Percentiles rank a stretch among this genome's conserved stretches.
Conservation (phyloP, 2,329 filamentous ascomycete genomes). For the Microcyclospora tardicrescens region DNA sequence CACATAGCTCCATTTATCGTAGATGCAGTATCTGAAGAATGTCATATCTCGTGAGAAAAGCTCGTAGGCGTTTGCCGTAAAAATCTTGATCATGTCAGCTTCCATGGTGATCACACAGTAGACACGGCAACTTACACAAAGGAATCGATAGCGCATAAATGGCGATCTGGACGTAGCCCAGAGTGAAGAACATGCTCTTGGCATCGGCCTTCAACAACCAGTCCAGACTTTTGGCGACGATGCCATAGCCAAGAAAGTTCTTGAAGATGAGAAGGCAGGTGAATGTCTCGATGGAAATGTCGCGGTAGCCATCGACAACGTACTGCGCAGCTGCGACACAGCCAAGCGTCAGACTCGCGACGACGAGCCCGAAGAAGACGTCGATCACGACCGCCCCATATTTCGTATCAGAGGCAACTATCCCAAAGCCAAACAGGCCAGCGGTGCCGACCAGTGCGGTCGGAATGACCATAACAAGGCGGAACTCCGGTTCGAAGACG, state of each 20-base stretch:
- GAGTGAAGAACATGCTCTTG: conserved; percentile 51
- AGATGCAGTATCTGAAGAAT: too few species aligned
- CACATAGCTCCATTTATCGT: too few species aligned
- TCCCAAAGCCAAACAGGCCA: conserved; percentile 89
- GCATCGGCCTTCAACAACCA: conserved; percentile 55
- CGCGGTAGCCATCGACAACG: conserved; percentile 77
- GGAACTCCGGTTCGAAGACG: conserved; percentile 88
- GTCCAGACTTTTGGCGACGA: conserved; percentile 70
- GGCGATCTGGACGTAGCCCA: conserved; percentile 61
- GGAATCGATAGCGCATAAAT: conserved; percentile 63
- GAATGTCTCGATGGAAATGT: conserved; percentile 71
- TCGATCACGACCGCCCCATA: conserved; percentile 86
- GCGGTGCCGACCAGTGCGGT: conserved; percentile 65
- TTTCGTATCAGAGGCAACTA: conserved; percentile 57
- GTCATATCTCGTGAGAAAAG: too few species aligned
- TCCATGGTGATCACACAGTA: too few species aligned
- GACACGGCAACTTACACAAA: conserved; percentile 49
- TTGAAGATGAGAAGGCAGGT: conserved; percentile 84
- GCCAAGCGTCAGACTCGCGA: conserved; percentile 79
- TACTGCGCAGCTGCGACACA: conserved; percentile 73
- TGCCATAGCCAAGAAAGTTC: conserved; percentile 72
- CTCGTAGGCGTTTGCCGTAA: too few species aligned
- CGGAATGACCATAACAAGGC: conserved; percentile 74
- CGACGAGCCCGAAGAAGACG: conserved; percentile 79
- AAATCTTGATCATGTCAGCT: too few species aligned